Evolutionary conservation across 2,329 filamentous ascomycete genomes (phyloP), one percentile per base, ranked within the genome.

Genomic region (Lecanosticta acicola): DNA sequence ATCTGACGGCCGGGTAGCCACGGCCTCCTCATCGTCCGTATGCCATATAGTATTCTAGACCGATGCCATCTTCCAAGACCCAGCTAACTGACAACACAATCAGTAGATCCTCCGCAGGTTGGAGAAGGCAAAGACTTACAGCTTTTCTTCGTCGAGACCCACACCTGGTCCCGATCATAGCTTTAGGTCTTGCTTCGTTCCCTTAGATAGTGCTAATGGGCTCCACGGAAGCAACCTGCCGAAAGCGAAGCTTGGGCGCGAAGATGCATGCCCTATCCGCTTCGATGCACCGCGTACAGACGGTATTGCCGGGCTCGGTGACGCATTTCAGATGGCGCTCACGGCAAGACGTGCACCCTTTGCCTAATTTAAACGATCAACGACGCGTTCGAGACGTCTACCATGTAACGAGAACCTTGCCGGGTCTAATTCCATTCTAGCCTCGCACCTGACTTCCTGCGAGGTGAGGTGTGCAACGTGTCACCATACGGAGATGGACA

Each of bases 351-450:
- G 50, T 43, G 39, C 56, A 59, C 16, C 56, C 56, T 47, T 54
- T 56, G 14, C 53, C 50, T 32, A 47, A 51, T 36, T 55, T 48
- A 54, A 59, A 57, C 50, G n/a, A n/a, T n/a, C n/a, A n/a, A n/a
- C n/a, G n/a, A n/a, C n/a, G n/a, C n/a, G n/a, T n/a, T n/a, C n/a
- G n/a, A n/a, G n/a, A n/a, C n/a, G n/a, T n/a, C n/a, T n/a, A n/a
- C n/a, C n/a, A n/a, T n/a, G n/a, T n/a, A n/a, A n/a, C n/a, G n/a
- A n/a, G n/a, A n/a, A n/a, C n/a, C n/a, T n/a, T n/a, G n/a, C n/a
- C n/a, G n/a, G n/a, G n/a, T n/a, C n/a, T n/a, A n/a, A n/a, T n/a
- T n/a, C n/a, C n/a, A n/a, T n/a, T n/a, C n/a, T n/a, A n/a, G n/a
- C n/a, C n/a, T n/a, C n/a, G n/a, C n/a, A n/a, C n/a, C n/a, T n/a